Percentiles rank a stretch among this genome's conserved stretches.
phyloP scores from a whole-genome alignment of 2,329 filamentous ascomycete genomes.

The Fusarium armeniacum region DNA sequence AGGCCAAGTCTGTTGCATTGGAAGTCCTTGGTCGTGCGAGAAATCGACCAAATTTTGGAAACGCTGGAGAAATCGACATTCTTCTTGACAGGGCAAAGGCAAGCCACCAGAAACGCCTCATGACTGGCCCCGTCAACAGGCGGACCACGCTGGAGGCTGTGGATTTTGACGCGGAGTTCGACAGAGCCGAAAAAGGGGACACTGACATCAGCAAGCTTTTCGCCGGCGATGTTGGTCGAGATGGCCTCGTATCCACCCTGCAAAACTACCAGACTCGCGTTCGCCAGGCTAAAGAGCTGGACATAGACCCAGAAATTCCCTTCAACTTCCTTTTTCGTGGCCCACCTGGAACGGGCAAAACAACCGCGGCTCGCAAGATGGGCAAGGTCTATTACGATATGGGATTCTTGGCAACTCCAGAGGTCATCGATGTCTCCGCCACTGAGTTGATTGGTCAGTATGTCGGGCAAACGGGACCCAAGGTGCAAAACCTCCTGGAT shows the following conservation, averaged over 20 bases:
- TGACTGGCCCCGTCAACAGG: constrained; percentile 35
- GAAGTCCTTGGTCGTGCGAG: constrained; percentile 71
- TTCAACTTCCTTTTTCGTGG: constrained; percentile 80
- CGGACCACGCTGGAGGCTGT: constrained; percentile 80
- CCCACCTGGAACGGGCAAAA: constrained; percentile 78
- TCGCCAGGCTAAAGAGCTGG: constrained; percentile 43
- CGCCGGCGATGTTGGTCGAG: constrained; percentile 69
- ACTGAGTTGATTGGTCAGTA: constrained; percentile 78
- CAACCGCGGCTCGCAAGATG: constrained; percentile 79
- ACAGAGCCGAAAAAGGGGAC: constrained; percentile 57
- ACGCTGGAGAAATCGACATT: constrained; percentile 79
- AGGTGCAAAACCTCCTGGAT: constrained; percentile 70
- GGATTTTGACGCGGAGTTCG: constrained; percentile 78
- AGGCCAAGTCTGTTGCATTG: constrained; percentile 67
- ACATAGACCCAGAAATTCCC: constrained; percentile 63
- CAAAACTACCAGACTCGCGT: constrained; percentile 67
- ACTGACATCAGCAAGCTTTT: constrained; percentile 69
- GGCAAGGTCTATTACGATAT: constrained; percentile 82
- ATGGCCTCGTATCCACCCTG: constrained; percentile 66
- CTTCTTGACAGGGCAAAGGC: constrained; percentile 41
- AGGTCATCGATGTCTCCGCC: constrained; percentile 76
- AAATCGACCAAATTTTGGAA: constrained; percentile 78
- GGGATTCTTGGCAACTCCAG: constrained; percentile 72
- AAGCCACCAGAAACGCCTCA: constrained; percentile 44
- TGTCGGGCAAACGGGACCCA: constrained; percentile 77